Percentiles rank a stretch among this genome's conserved stretches.
These are phyloP conservation scores for Helenozyma rhizophorensis DNA, from an alignment of 805 yeast species.

Conservation along the genomic window DNA sequence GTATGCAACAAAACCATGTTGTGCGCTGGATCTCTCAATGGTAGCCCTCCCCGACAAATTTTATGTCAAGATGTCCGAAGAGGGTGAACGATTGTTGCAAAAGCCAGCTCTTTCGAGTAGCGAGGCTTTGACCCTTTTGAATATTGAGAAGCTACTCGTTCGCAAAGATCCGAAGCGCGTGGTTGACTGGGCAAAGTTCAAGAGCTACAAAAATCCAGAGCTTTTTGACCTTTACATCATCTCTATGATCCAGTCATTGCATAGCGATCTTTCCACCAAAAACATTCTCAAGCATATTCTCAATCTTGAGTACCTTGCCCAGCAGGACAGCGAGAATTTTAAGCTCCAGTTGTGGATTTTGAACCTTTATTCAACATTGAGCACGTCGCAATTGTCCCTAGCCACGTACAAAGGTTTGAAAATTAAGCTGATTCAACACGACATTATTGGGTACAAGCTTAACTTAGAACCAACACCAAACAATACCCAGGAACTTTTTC, in stretches of 20 bases:
- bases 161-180: not conserved
- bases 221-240: conserved; percentile 11
- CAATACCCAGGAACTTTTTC: conserved; percentile 27
- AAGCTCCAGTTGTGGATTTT: conserved; percentile 69
- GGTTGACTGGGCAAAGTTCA: conserved; percentile 5
- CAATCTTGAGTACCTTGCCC: conserved; percentile 53
- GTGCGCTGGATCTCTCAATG: conserved; percentile 50
- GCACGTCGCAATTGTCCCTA: conserved; percentile 47
- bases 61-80: conserved; percentile 1
- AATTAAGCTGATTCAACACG: conserved; percentile 73
- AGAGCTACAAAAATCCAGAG: conserved; percentile 4
- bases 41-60: conserved; percentile 6
- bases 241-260: conserved; percentile 13
- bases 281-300: conserved; percentile 38
- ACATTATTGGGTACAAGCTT: conserved; percentile 56
- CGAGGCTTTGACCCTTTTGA: conserved; percentile 4
- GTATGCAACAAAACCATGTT: conserved; percentile 58
- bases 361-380: conserved; percentile 55
- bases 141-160: conserved; percentile 9
- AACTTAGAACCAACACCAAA: conserved; percentile 41
- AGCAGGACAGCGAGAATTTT: conserved; percentile 66
- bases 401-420: conserved; percentile 50
- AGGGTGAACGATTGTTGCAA: not conserved
- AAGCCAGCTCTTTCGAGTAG: not conserved
- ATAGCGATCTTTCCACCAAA: conserved; percentile 18